These are phyloP conservation scores for Shiraia sp. DNA, from an alignment of 2,329 filamentous ascomycete genomes.

Conservation along the genomic window DNA sequence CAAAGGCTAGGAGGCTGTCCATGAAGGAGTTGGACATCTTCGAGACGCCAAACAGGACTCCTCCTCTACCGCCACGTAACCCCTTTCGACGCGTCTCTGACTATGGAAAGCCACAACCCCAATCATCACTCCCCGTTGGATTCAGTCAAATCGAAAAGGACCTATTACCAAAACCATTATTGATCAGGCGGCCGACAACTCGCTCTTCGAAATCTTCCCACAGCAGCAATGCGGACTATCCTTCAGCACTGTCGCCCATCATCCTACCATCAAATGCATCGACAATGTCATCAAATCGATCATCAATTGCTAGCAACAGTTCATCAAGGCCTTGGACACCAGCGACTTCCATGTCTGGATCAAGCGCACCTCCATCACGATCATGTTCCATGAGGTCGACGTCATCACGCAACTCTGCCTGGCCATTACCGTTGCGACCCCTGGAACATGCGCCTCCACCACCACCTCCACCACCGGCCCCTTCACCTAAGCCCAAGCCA, in stretches of 20 bases:
- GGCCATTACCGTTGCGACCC: slow-evolving; percentile 13
- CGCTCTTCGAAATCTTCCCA: slow-evolving; percentile 20
- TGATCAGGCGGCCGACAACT: slow-evolving; percentile 24
- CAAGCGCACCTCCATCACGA: slow-evolving; percentile 14
- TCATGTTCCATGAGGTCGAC: too few relatives aligned
- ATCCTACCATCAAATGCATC: slow-evolving; percentile 14
- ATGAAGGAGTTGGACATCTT: slow-evolving; percentile 15
- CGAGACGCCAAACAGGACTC: slow-evolving; percentile 17
- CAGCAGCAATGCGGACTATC: slow-evolving; percentile 25
- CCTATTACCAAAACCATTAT: slow-evolving; percentile 31
- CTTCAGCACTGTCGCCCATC: slow-evolving; percentile 13
- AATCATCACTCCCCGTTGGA: slow-evolving; percentile 9
- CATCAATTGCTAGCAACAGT: slow-evolving; percentile 14
- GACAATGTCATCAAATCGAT: slow-evolving; percentile 18
- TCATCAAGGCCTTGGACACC: slow-evolving; percentile 18
- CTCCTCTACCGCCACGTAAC: slow-evolving; percentile 18
- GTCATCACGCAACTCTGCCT: slow-evolving; percentile 12
- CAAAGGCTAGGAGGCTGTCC: slow-evolving; percentile 11
- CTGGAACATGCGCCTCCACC: too few relatives aligned
- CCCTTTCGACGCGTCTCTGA: slow-evolving; percentile 17
- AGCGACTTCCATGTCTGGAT: slow-evolving; percentile 20
- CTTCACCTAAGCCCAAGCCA: slow-evolving; percentile 12
- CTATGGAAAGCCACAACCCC: slow-evolving; percentile 18
- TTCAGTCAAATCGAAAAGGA: slow-evolving; percentile 14
- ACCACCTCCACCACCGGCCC: slow-evolving; percentile 7